Percentiles rank a stretch among this genome's conserved stretches.
phyloP scores from a whole-genome alignment of 2,329 filamentous ascomycete genomes.

The Myriangium duriaei region DNA sequence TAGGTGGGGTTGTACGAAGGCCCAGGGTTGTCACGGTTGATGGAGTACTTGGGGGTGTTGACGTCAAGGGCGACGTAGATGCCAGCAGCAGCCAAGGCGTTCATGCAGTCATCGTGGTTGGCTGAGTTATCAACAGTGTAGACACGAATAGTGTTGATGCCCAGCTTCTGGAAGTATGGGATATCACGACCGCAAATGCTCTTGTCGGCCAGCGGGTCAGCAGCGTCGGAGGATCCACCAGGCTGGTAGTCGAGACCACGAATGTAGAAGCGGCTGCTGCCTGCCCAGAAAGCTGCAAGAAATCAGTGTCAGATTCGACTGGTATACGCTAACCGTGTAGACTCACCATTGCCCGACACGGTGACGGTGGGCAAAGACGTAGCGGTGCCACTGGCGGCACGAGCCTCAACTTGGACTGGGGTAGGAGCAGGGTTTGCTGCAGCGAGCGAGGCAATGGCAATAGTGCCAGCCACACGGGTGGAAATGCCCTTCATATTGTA shows the following conservation, averaged over 20 bases:
- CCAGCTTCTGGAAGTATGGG: constrained; percentile 67
- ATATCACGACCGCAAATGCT: constrained; percentile 67
- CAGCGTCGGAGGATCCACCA: constrained; percentile 48
- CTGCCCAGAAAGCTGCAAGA: constrained; percentile 47
- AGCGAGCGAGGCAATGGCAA: constrained; percentile 33
- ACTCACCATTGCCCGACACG: constrained; percentile 49
- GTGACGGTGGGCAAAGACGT: constrained; percentile 42
- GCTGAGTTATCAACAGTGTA: constrained; percentile 83
- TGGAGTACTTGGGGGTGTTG: constrained; percentile 80
- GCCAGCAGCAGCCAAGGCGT: constrained; percentile 61
- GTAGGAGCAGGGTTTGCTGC: constrained; percentile 33
- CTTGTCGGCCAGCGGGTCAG: constrained; percentile 65
- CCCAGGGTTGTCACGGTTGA: constrained; percentile 64
- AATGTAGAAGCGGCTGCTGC: constrained; percentile 47
- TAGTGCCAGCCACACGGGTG: constrained; percentile 15
- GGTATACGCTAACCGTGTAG: neutral
- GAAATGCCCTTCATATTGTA: constrained; percentile 40
- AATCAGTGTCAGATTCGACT: constrained; percentile 14
- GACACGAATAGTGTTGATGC: constrained; percentile 82
- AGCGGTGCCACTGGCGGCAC: constrained; percentile 24
- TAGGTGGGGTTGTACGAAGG: constrained; percentile 79
- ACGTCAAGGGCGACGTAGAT: constrained; percentile 89
- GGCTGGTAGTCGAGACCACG: constrained; percentile 44
- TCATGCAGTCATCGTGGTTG: constrained; percentile 78
- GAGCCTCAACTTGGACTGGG: constrained; percentile 21